These are phyloP conservation scores for Lipomyces sp. DNA, from an alignment of 805 yeast genomes.

Conservation along the genomic window DNA sequence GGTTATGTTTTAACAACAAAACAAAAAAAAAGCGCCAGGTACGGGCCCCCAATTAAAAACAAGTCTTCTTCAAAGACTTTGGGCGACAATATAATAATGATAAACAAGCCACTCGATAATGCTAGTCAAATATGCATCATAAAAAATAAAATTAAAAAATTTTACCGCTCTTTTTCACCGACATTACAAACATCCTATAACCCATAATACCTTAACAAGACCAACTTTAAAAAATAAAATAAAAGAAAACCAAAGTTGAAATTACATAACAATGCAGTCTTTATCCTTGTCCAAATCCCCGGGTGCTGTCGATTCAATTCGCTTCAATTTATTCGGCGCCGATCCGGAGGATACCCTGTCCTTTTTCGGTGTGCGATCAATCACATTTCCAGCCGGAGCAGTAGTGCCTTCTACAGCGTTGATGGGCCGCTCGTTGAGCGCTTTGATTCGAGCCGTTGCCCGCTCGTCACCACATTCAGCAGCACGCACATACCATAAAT, in stretches of 20 bases:
- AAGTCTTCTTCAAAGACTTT: no score
- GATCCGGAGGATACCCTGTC: background rate
- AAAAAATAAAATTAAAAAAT: background rate
- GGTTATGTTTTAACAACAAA: background rate
- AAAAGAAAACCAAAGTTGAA: background rate
- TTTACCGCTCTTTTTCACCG: background rate
- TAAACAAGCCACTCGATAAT: background rate
- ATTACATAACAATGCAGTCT: slow-evolving; percentile 32
- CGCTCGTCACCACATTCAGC: slow-evolving; percentile 63
- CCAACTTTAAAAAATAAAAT: background rate
- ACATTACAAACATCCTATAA: background rate
- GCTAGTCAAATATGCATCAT: background rate
- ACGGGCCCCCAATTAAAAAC: background rate
- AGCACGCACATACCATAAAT: slow-evolving; percentile 76
- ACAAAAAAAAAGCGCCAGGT: no score
- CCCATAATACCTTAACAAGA: background rate
- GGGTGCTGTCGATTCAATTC: background rate
- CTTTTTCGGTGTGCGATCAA: background rate
- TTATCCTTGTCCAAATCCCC: slow-evolving; percentile 18
- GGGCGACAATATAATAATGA: no score
- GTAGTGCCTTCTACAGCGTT: slow-evolving; percentile 3
- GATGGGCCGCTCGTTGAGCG: slow-evolving; percentile 16
- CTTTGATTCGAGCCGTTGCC: slow-evolving; percentile 49
- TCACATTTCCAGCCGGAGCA: background rate
- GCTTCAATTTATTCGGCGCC: background rate